These are phyloP conservation scores for Rhodocollybia butyracea DNA, from an alignment of 768 basidiomycete genomes.

Conservation along the genomic window DNA sequence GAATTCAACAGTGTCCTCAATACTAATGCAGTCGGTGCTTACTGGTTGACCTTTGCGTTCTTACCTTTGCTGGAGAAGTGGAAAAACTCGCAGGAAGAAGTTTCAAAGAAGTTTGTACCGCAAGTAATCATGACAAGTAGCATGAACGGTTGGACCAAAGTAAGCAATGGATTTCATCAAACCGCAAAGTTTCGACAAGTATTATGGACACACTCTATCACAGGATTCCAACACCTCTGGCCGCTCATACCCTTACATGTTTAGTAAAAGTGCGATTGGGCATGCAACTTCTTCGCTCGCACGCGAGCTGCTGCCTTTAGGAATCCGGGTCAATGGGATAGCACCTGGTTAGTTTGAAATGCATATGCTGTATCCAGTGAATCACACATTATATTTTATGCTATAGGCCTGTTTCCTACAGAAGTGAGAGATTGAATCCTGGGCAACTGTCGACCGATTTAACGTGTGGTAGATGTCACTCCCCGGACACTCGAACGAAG, in stretches of 20 bases:
- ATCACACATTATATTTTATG: background rate
- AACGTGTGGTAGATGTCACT: constrained; percentile 24
- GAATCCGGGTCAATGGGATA: constrained; percentile 47
- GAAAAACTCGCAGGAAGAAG: constrained; percentile 28
- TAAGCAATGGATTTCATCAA: constrained; percentile 5
- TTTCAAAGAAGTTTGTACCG: constrained; percentile 36
- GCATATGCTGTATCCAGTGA: background rate
- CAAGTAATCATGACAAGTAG: constrained; percentile 49
- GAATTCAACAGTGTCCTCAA: constrained; percentile 32
- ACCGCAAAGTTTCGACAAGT: background rate
- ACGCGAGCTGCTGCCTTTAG: constrained; percentile 44
- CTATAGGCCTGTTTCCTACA: constrained; percentile 30
- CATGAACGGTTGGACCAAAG: constrained; percentile 54
- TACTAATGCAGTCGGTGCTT: constrained; percentile 43
- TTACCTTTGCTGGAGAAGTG: constrained; percentile 48
- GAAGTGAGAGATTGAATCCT: constrained; percentile 12
- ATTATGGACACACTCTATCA: background rate
- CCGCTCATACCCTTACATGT: constrained; percentile 41
- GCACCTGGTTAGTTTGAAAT: constrained; percentile 32
- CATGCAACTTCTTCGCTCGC: constrained; percentile 44
- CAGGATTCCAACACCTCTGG: constrained; percentile 40
- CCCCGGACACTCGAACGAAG: constrained; percentile 20
- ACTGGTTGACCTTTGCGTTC: constrained; percentile 57
- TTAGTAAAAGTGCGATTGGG: constrained; percentile 45
- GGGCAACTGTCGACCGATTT: background rate